Conservation (phyloP, 495 filamentous ascomycete species). For the Diplogelasinospora grovesii region DNA sequence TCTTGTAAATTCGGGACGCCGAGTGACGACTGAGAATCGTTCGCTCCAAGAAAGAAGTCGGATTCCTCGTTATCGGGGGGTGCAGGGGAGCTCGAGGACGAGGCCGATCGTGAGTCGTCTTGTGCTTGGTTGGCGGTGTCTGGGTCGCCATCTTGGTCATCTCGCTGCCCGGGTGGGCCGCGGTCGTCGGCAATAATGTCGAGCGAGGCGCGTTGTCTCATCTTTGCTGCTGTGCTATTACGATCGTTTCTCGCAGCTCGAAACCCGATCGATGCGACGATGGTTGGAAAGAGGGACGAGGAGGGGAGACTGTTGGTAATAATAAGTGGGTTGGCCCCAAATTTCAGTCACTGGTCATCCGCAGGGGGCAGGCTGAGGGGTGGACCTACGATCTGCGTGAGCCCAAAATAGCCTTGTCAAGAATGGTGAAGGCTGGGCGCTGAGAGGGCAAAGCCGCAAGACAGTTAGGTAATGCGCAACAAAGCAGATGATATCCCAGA, state of each 20-base stretch:
- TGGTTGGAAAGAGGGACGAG: slow-evolving; percentile 3
- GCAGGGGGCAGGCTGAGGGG: slow-evolving; percentile 9
- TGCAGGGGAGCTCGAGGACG: slow-evolving; percentile 77
- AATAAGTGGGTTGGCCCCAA: slow-evolving; percentile 19
- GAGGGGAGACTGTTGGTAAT: slow-evolving; percentile 12
- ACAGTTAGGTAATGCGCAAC: too few species aligned
- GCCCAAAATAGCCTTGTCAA: slow-evolving; percentile 23
- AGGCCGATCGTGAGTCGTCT: slow-evolving; percentile 47
- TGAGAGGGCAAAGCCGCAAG: too few species aligned
- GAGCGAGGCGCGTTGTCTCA: slow-evolving; percentile 33
- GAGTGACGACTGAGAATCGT: slow-evolving; percentile 87
- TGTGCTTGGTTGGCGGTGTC: slow-evolving; percentile 8
- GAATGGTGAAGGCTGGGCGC: slow-evolving; percentile 3
- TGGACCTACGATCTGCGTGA: too few species aligned
- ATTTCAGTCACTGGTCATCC: slow-evolving; percentile 16
- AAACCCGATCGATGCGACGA: slow-evolving; percentile 7
- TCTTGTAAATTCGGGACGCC: slow-evolving; percentile 72
- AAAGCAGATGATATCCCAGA: too few species aligned
- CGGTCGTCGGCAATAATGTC: slow-evolving; percentile 38
- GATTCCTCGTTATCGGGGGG: slow-evolving; percentile 76
- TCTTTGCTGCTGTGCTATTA: slow-evolving; percentile 7
- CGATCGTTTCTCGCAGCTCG: slow-evolving; percentile 17
- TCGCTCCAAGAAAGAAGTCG: slow-evolving; percentile 79
- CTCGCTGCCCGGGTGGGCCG: background rate
- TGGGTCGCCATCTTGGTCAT: slow-evolving; percentile 2